Evolutionary conservation across 768 basidiomycete genomes (phyloP).

Genomic region (Megacollybia marginata): DNA sequence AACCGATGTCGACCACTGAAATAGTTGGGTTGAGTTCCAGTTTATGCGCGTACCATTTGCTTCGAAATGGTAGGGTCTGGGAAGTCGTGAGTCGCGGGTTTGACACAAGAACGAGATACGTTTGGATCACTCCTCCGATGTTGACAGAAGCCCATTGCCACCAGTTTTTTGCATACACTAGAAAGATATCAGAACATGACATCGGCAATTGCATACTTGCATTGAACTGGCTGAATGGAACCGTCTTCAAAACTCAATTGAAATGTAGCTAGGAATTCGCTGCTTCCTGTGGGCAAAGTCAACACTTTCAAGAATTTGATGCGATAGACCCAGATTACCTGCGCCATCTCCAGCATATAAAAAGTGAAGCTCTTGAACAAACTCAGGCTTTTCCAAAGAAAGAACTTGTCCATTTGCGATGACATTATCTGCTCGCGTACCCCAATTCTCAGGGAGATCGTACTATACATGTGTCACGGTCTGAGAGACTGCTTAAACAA

Average conservation of each 20-base stretch:
- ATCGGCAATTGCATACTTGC: constrained; percentile 16
- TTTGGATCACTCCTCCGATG: constrained; percentile 30
- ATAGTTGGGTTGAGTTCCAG: constrained; percentile 36
- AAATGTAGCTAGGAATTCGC: constrained; percentile 27
- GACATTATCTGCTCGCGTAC: constrained; percentile 34
- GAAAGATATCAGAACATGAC: not conserved
- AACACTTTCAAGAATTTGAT: not conserved
- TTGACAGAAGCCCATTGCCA: constrained; percentile 33
- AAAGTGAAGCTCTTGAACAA: constrained; percentile 40
- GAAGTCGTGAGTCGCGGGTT: not conserved
- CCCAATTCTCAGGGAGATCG: constrained; percentile 34
- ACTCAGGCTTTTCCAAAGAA: constrained; percentile 20
- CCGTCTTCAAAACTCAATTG: constrained; percentile 28
- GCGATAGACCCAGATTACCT: constrained; percentile 18
- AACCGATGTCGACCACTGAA: constrained; percentile 36
- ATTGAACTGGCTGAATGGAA: constrained; percentile 23
- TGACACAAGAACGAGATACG: constrained; percentile 22
- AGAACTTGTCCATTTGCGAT: constrained; percentile 35
- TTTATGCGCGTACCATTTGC: constrained; percentile 24
- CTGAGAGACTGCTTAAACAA: not conserved
- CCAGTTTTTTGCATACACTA: constrained; percentile 41
- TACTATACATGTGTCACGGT: constrained; percentile 22
- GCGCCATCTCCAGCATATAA: constrained; percentile 36
- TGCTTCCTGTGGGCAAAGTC: not conserved
- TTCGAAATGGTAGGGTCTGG: constrained; percentile 40